Percentiles rank a stretch among this genome's conserved stretches.
Evolutionary conservation across 2,329 filamentous ascomycete species (phyloP).

Genomic region (Fusarium tanahbumbuense): DNA sequence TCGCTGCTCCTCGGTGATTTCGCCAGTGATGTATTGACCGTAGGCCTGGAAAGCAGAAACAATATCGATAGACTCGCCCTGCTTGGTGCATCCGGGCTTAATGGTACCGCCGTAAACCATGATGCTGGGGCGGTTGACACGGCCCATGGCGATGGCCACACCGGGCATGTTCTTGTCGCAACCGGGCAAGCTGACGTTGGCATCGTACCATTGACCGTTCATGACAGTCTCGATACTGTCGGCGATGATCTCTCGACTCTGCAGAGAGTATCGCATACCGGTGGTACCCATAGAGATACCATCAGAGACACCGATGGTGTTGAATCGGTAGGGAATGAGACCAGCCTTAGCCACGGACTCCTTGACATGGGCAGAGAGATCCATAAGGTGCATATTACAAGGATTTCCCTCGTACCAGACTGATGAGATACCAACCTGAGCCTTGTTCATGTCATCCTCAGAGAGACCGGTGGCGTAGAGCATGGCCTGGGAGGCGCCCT

Average conservation of each 20-base stretch:
- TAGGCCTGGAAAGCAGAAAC: conserved; percentile 98
- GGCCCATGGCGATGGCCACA: conserved; percentile 91
- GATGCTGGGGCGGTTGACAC: conserved; percentile 91
- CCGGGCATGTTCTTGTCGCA: conserved; percentile 99
- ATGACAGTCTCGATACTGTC: conserved; percentile 99
- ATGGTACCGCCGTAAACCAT: conserved; percentile 99
- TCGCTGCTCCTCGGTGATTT: conserved; percentile 90
- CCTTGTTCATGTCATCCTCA: conserved; percentile 91
- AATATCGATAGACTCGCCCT: conserved; percentile 86
- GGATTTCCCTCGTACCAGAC: conserved; percentile 99
- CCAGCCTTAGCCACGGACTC: conserved; percentile 74
- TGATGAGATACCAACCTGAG: conserved; percentile 96
- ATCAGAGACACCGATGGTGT: conserved; percentile 97
- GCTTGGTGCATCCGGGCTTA: conserved; percentile 84
- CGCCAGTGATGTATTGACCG: conserved; percentile 90
- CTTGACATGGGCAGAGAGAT: conserved; percentile 81
- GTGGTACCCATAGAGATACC: conserved; percentile 98
- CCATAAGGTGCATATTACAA: conserved; percentile 98
- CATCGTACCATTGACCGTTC: conserved; percentile 99
- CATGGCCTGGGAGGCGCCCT: conserved; percentile 99
- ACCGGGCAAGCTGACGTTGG: conserved; percentile 94
- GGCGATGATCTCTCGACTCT: conserved; percentile 95
- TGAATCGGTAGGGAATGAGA: conserved; percentile 95
- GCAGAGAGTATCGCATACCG: conserved; percentile 95
- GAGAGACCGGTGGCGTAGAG: conserved; percentile 92